A percentile compares a stretch with the other conserved stretches of the same genome.
phyloP scores from a whole-genome alignment of 148 eudicot genomes.

The Fallopia convolvulus region DNA sequence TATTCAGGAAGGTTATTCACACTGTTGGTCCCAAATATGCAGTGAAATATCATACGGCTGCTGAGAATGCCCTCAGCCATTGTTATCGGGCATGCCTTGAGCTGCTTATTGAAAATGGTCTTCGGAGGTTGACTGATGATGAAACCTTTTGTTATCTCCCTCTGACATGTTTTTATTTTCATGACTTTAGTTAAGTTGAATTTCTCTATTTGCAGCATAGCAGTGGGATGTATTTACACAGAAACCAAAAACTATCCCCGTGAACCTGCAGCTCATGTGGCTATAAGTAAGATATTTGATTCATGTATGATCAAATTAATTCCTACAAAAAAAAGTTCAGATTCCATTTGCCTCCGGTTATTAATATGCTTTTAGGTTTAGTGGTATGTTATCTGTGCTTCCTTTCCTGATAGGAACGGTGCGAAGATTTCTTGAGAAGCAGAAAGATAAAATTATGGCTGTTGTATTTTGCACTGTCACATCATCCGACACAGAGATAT shows the following conservation, averaged over 20 bases:
- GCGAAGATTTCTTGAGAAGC: constrained; percentile 91
- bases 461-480: constrained; percentile 84
- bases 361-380: not conserved
- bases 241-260: constrained; percentile 96
- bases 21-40: constrained; percentile 99
- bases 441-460: constrained; percentile 69
- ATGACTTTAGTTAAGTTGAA: not conserved
- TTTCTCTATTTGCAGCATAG: constrained; percentile 59
- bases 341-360: not conserved
- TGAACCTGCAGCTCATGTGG: constrained; percentile 99
- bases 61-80: constrained; percentile 97
- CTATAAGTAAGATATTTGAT: constrained; percentile 62
- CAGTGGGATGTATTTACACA: constrained; percentile 88
- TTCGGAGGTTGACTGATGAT: constrained; percentile 49
- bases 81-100: constrained; percentile 95
- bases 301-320: not conserved
- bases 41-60: constrained; percentile 98
- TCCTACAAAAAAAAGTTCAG: not conserved
- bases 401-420: constrained; percentile 64
- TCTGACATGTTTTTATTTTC: constrained; percentile 6
- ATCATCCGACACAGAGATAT: constrained; percentile 79
- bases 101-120: constrained; percentile 79
- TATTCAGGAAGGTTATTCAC: constrained; percentile 87
- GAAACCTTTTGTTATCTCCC: constrained; percentile 14
- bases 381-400: not conserved